Conservation (phyloP, 2,329 filamentous ascomycete genomes). For the Cladosporium austrohemisphaericum region DNA sequence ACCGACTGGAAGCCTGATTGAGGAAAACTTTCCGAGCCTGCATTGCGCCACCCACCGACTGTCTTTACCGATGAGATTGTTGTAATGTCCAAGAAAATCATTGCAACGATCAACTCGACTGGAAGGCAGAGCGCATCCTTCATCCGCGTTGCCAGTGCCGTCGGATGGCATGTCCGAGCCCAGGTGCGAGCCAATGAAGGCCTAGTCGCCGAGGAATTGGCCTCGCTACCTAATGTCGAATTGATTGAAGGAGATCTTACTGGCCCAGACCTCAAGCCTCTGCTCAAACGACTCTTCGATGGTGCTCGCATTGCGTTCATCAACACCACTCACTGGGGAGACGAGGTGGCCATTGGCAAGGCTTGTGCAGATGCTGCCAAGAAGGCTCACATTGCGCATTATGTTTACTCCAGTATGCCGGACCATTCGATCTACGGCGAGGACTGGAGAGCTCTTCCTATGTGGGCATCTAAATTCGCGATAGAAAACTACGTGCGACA, state of each 20-base stretch:
- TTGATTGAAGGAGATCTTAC: conserved; percentile 64
- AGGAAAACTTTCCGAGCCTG: conserved; percentile 3
- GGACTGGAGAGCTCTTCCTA: conserved; percentile 75
- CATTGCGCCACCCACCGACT: conserved; percentile 11
- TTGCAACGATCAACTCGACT: conserved; percentile 92
- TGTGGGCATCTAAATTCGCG: conserved; percentile 89
- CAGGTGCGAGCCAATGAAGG: conserved; percentile 85
- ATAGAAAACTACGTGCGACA: conserved; percentile 88
- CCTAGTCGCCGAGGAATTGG: conserved; percentile 82
- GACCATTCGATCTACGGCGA: conserved; percentile 79
- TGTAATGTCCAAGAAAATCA: conserved; percentile 59
- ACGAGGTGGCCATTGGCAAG: conserved; percentile 85
- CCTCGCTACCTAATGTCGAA: conserved; percentile 75
- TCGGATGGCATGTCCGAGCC: conserved; percentile 89
- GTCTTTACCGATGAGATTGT: conserved; percentile 22
- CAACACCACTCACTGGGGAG: conserved; percentile 96
- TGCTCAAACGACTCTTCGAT: conserved; percentile 53
- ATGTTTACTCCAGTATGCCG: conserved; percentile 95
- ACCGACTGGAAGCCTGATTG: background rate
- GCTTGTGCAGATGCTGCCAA: conserved; percentile 87
- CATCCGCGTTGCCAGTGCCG: conserved; percentile 86
- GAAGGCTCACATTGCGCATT: conserved; percentile 78
- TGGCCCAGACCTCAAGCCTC: conserved; percentile 27
- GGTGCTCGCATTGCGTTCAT: conserved; percentile 89
- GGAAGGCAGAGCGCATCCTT: conserved; percentile 94